Evolutionary conservation across 148 eudicot genomes (phyloP).

Genomic region (Cornus kousa): DNA sequence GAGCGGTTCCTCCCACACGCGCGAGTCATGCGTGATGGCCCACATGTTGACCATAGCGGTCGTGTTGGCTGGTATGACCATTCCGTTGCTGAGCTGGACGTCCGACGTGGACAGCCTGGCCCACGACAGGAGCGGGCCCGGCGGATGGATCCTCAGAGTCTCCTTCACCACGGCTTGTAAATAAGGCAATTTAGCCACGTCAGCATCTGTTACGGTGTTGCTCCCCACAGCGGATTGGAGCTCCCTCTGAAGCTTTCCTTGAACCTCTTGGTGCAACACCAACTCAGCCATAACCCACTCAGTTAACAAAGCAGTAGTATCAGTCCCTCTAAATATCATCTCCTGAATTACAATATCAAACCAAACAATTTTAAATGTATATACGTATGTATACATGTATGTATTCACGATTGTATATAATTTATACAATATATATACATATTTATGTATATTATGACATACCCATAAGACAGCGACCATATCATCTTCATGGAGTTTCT

Average conservation of each 20-base stretch:
- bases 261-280: conserved; percentile 41
- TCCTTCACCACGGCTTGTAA: conserved; percentile 69
- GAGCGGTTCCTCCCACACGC: conserved; percentile 42
- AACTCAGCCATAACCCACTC: conserved; percentile 71
- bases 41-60: conserved; percentile 93
- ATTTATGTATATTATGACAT: background rate
- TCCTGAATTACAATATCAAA: conserved; percentile 32
- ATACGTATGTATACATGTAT: background rate
- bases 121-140: conserved; percentile 79
- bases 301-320: conserved; percentile 56
- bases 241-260: conserved; percentile 46
- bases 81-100: conserved; percentile 59
- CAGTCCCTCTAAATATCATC: conserved; percentile 74
- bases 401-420: too few species aligned
- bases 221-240: conserved; percentile 21
- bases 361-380: background rate
- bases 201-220: conserved; percentile 19
- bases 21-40: conserved; percentile 59
- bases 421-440: background rate
- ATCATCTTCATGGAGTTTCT: conserved; percentile 26
- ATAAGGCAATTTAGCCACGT: conserved; percentile 41
- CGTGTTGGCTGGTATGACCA: conserved; percentile 56
- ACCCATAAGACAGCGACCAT: conserved; percentile 42
- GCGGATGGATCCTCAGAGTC: conserved; percentile 57
- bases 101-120: conserved; percentile 53